Evolutionary conservation across 768 basidiomycete species (phyloP).

Genomic region (Russula foetens): DNA sequence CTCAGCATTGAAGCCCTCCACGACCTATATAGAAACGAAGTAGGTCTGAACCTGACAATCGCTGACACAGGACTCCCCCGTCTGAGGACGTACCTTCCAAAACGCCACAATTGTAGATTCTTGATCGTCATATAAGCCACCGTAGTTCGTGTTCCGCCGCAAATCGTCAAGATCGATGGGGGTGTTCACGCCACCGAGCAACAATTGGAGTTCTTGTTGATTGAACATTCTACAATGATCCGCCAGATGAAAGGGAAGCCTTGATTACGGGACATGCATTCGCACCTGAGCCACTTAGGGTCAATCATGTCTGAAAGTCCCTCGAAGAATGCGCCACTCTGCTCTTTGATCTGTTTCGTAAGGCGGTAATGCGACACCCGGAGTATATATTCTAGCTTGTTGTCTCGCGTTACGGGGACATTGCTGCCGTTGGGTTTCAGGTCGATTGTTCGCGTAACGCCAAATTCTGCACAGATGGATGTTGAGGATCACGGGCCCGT

Average conservation of each 20-base stretch:
- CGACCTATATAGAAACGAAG: constrained; percentile 41
- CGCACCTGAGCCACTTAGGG: constrained; percentile 73
- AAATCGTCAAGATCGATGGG: constrained; percentile 83
- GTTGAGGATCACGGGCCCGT: not conserved
- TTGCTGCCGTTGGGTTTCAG: constrained; percentile 78
- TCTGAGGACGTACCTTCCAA: constrained; percentile 56
- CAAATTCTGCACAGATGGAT: constrained; percentile 56
- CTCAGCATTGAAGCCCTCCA: constrained; percentile 71
- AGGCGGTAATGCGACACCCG: constrained; percentile 84
- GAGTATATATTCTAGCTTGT: constrained; percentile 83
- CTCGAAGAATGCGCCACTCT: constrained; percentile 83
- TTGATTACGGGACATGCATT: not conserved
- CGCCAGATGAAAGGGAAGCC: not conserved
- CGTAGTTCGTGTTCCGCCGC: constrained; percentile 67
- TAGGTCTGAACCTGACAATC: not conserved
- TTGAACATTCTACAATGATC: constrained; percentile 76
- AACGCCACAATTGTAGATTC: constrained; percentile 69
- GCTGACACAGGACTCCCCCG: not conserved
- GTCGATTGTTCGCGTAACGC: constrained; percentile 64
- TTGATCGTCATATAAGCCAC: constrained; percentile 65
- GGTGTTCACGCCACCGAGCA: constrained; percentile 82
- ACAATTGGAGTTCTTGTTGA: constrained; percentile 87
- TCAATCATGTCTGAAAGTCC: constrained; percentile 91
- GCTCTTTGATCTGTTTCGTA: constrained; percentile 78
- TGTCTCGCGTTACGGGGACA: constrained; percentile 80